Evolutionary conservation across 768 basidiomycete species (phyloP).

Genomic region (Tricholomella constricta): DNA sequence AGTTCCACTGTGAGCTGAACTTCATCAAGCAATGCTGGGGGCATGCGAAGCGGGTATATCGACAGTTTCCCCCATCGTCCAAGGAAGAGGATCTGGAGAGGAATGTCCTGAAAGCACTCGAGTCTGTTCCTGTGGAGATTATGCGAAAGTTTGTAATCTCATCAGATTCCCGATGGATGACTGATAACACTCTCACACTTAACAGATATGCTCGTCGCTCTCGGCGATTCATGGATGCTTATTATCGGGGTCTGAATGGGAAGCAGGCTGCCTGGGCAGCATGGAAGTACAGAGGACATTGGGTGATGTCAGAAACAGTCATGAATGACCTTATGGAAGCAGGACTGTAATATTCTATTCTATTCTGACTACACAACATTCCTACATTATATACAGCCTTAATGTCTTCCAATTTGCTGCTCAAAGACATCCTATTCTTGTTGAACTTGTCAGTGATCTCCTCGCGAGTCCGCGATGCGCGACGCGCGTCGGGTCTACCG

Average conservation of each 20-base stretch:
- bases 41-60: conserved; percentile 1
- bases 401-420: too few species aligned
- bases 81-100: conserved; percentile 3
- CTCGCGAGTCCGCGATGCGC: too few species aligned
- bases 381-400: neutral
- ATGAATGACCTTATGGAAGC: conserved; percentile 1
- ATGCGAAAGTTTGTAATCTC: neutral
- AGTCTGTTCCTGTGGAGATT: neutral
- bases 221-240: conserved; percentile 1
- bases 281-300: neutral
- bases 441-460: too few species aligned
- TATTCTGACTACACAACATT: neutral
- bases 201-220: neutral
- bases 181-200: neutral
- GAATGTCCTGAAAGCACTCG: neutral
- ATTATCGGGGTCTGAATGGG: too few species aligned
- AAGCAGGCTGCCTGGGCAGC: neutral
- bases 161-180: too few species aligned
- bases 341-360: conserved; percentile 1
- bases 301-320: neutral
- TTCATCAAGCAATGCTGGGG: conserved; percentile 9
- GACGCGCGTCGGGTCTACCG: too few species aligned
- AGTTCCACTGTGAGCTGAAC: too few species aligned
- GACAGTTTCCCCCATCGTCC: neutral
- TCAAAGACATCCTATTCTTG: too few species aligned